phyloP scores from a whole-genome alignment of 441 rosid species.

The Gossypium aridum region DNA sequence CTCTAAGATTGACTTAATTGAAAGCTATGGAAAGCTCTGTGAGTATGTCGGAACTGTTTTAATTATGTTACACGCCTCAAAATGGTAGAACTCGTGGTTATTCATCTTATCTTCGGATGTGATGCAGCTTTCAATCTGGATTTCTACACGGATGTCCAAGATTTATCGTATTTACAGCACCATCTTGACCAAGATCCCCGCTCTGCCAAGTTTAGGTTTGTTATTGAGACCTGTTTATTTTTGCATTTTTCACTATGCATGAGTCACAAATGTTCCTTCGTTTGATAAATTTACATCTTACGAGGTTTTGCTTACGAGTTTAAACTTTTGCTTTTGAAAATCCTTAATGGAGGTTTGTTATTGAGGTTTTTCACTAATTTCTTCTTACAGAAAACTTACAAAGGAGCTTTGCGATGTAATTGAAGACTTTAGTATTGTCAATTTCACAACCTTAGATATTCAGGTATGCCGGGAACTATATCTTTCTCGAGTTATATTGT shows the following conservation, averaged over 20 bases:
- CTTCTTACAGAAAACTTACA: constrained; percentile 68
- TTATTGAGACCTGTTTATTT: neutral
- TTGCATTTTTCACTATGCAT: neutral
- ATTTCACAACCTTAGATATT: constrained; percentile 82
- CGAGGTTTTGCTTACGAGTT: neutral
- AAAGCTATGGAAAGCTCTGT: constrained; percentile 88
- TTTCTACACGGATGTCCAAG: constrained; percentile 84
- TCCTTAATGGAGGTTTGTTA: neutral
- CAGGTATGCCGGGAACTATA: constrained; percentile 43
- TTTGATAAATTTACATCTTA: neutral
- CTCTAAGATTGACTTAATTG: constrained; percentile 85
- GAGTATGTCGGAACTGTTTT: neutral
- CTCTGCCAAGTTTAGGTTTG: constrained; percentile 78
- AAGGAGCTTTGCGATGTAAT: constrained; percentile 74
- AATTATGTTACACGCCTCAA: neutral
- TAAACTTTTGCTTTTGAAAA: neutral
- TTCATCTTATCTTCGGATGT: constrained; percentile 12
- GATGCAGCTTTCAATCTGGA: constrained; percentile 74
- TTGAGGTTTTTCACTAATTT: neutral
- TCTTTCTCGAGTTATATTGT: constrained; percentile 11
- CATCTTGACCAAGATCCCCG: constrained; percentile 70
- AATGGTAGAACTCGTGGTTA: neutral
- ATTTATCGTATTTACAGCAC: constrained; percentile 68
- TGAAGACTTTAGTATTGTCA: constrained; percentile 66
- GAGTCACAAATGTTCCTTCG: neutral